These are phyloP conservation scores for Colletotrichum somersetense DNA, from an alignment of 2,329 filamentous ascomycete genomes.

Conservation along the genomic window DNA sequence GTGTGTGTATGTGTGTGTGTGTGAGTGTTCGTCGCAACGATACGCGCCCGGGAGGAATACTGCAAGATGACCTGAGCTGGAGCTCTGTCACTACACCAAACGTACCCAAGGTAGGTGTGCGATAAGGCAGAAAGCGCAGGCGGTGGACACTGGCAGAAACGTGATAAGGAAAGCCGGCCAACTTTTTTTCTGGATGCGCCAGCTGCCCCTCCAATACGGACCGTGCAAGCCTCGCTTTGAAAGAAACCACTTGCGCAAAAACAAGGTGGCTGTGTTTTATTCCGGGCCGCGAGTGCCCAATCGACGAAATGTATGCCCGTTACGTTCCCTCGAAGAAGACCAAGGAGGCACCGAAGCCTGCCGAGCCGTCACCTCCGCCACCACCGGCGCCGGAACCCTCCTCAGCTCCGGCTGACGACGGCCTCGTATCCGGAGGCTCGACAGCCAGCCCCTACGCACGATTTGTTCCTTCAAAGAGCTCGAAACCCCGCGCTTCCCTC, in stretches of 20 bases:
- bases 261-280: not conserved
- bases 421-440: conserved; percentile 13
- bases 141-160: conserved; percentile 55
- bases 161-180: conserved; percentile 51
- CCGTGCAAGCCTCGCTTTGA: not conserved
- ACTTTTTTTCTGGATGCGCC: conserved; percentile 51
- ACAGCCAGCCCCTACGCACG: conserved; percentile 36
- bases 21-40: not conserved
- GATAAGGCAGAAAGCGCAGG: conserved; percentile 47
- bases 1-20: too few species aligned
- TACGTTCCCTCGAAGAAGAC: conserved; percentile 55
- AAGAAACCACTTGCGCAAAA: not conserved
- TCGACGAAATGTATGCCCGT: conserved; percentile 44
- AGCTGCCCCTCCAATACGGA: conserved; percentile 32
- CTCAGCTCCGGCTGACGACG: conserved; percentile 30
- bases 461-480: conserved; percentile 40
- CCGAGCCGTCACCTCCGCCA: conserved; percentile 10
- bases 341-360: conserved; percentile 35
- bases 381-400: conserved; percentile 30
- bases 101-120: not conserved
- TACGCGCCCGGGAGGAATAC: not conserved
- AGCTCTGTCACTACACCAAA: not conserved
- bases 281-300: conserved; percentile 22
- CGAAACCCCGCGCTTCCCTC: conserved; percentile 39
- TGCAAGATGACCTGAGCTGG: not conserved